Evolutionary conservation across 2,329 filamentous ascomycete species (phyloP), one percentile per base, ranked within the genome.

Genomic region (Trichoderma sp.): DNA sequence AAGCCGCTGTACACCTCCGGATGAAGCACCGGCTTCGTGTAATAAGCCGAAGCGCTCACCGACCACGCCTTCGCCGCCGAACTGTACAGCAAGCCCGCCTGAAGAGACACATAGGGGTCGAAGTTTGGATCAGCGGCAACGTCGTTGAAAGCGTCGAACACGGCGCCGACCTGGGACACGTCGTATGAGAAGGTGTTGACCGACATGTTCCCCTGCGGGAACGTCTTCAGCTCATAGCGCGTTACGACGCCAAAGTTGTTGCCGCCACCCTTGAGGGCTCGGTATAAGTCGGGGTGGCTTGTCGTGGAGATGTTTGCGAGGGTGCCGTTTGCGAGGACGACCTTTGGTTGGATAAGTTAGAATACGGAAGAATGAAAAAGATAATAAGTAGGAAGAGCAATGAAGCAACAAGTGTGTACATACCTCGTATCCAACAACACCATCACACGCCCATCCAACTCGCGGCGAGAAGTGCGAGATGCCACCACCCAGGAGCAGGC

Each of bases 231-330:
- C 17, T 83, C 80, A 57, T 89, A 83, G 11, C 84, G 85, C 11
- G 84, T 81, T 5, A 90, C 85, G 4, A 90, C 81, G n/a, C 84
- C 88, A 73, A 87, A 90, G 61, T 85, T 89, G 39, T 86, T 87
- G 3, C 87, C 86, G 1, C 88, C 86, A 20, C 87, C 87, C 47
- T 82, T 81, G 1, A 89, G 80, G 2, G 87, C 88, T 85, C 87
- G 89, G 78, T 86, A 89, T 1, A 90, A 80, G 69, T 89, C 87
- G 0, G 81, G 71, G 36, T 88, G 81, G 23, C 84, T 74, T 3
- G 78, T 77, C 4, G 76, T 77, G 6, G 79, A 83, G 3, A 84
- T 86, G 2, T 79, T 82, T 1, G 86, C 74, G 20, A 85, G 76
- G 15, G 79, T 73, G 1, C 87, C 87, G 32, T 78, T 77, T 0